These are phyloP conservation scores for Auricularia auricula-judae DNA, from an alignment of 768 basidiomycete species.

Conservation along the genomic window DNA sequence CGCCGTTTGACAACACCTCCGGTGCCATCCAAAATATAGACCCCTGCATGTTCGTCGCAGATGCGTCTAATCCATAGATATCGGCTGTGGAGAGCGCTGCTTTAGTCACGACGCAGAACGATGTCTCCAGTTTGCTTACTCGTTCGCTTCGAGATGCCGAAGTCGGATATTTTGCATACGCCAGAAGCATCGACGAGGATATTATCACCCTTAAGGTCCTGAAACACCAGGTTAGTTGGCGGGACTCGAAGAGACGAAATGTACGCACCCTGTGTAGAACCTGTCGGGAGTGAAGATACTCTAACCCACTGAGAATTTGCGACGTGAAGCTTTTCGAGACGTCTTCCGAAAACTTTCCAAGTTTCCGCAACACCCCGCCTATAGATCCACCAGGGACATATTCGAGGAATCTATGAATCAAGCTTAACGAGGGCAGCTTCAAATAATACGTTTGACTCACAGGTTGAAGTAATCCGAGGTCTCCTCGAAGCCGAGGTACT, in stretches of 20 bases:
- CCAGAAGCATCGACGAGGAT: conserved; percentile 91
- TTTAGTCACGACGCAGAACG: no score
- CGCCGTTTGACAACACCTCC: conserved; percentile 79
- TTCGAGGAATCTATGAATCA: conserved; percentile 73
- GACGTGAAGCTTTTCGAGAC: conserved; percentile 86
- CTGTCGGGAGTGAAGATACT: conserved; percentile 84
- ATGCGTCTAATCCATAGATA: conserved; percentile 59
- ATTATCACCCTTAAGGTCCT: conserved; percentile 98
- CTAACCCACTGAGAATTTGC: conserved; percentile 85
- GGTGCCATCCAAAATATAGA: conserved; percentile 99
- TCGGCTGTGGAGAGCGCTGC: conserved; percentile 40
- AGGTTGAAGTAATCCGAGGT: conserved; percentile 25
- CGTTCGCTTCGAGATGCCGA: conserved; percentile 95
- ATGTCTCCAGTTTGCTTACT: conserved; percentile 12
- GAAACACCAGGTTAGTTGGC: conserved; percentile 4
- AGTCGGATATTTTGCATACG: conserved; percentile 94
- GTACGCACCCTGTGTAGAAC: conserved; percentile 79
- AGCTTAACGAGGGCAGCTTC: neutral
- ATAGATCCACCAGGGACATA: conserved; percentile 98
- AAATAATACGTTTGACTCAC: conserved; percentile 13
- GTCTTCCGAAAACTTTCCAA: conserved; percentile 86
- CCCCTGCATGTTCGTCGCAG: conserved; percentile 90
- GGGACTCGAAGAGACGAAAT: neutral
- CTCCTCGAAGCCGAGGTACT: conserved; percentile 31
- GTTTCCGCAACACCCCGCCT: conserved; percentile 77